Evolutionary conservation across 2,329 filamentous ascomycete genomes (phyloP).

Genomic region (Fusarium odoratissimum): DNA sequence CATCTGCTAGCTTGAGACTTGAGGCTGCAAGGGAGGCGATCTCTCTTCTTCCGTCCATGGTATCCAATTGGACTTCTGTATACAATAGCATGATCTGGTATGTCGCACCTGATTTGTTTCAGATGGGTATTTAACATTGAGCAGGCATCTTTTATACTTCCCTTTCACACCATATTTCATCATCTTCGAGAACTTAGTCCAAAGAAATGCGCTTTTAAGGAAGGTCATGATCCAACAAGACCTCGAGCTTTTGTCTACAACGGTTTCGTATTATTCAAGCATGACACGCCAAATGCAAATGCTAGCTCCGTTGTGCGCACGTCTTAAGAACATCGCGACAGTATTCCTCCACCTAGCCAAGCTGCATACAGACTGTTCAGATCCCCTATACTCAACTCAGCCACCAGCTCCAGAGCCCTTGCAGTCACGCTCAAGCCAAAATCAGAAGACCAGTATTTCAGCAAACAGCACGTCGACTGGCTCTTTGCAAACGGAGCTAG

Average conservation of each 20-base stretch:
- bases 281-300: neutral
- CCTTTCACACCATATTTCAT: constrained; percentile 23
- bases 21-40: neutral
- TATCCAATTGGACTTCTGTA: constrained; percentile 9
- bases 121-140: too few species aligned
- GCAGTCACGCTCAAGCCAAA: rapidly evolving
- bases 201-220: neutral
- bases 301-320: neutral
- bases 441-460: rapidly evolving
- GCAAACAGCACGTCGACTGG: rapidly evolving
- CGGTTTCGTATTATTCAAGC: neutral
- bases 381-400: rapidly evolving
- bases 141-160: constrained; percentile 10
- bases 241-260: neutral
- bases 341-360: neutral
- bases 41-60: neutral
- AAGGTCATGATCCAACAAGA: neutral
- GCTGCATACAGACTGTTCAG: neutral
- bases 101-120: neutral
- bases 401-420: neutral
- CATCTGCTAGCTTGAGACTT: neutral
- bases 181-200: neutral
- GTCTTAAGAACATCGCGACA: neutral
- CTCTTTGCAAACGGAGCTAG: neutral
- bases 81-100: constrained; percentile 21